A percentile compares a stretch with the other conserved stretches of the same genome.
phyloP scores from a whole-genome alignment of 2,329 filamentous ascomycete species.

The Aspergillus sp. region DNA sequence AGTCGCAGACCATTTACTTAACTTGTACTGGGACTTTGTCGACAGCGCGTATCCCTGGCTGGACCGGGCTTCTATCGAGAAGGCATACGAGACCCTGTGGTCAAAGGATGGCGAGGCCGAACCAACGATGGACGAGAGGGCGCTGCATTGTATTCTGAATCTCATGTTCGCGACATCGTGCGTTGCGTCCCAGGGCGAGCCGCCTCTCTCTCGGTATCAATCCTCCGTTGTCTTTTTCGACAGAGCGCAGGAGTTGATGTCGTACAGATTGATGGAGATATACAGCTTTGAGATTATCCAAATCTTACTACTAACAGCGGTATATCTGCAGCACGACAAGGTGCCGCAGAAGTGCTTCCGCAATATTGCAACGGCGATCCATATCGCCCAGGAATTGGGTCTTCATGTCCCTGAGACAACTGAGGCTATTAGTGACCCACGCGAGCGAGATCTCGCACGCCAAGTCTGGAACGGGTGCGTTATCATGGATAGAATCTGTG shows the following conservation, averaged over 20 bases:
- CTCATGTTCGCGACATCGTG: not conserved
- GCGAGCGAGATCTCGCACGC: not conserved
- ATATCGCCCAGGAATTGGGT: not conserved
- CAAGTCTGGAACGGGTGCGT: not conserved
- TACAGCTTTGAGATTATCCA: not conserved
- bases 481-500: not conserved
- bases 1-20: not conserved
- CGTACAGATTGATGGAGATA: not conserved
- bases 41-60: not conserved
- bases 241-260: not conserved
- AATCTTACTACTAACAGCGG: not conserved
- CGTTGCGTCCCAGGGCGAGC: not conserved
- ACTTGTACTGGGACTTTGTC: not conserved
- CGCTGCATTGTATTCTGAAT: not conserved
- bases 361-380: not conserved
- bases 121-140: not conserved
- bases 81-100: not conserved
- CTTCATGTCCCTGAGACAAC: not conserved
- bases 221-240: not conserved
- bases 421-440: not conserved
- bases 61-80: not conserved
- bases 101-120: not conserved
- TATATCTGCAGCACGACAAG: not conserved
- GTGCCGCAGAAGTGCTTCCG: not conserved
- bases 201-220: not conserved